Conservation (phyloP, 495 filamentous ascomycete species). For the Gamarada debralockiae region DNA sequence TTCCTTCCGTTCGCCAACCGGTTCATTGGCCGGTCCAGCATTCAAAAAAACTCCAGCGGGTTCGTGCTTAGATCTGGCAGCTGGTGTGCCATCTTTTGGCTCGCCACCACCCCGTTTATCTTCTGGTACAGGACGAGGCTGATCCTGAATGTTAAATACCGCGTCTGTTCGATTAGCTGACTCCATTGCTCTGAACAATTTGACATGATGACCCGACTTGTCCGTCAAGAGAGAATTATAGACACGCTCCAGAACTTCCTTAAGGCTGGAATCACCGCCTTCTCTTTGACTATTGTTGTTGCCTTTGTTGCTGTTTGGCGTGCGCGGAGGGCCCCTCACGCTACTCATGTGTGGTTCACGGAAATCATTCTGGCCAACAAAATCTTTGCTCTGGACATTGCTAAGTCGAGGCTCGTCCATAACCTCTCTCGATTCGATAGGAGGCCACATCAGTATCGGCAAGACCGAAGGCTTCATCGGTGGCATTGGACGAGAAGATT, state of each 20-base stretch:
- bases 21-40: neutral
- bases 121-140: neutral
- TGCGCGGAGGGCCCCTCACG: neutral
- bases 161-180: neutral
- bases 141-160: neutral
- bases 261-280: neutral
- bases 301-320: neutral
- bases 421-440: neutral
- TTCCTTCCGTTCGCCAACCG: neutral
- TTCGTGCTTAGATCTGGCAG: neutral
- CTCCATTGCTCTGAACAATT: neutral
- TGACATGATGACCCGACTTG: neutral
- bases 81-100: neutral
- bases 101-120: neutral
- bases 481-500: neutral
- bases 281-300: neutral
- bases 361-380: neutral
- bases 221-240: neutral
- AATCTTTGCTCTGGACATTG: neutral
- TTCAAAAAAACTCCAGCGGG: neutral
- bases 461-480: neutral
- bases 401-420: neutral
- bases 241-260: neutral
- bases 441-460: neutral
- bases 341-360: neutral